Evolutionary conservation across 179 eudicot genomes (phyloP).

Genomic region (Silene noctiflora): DNA sequence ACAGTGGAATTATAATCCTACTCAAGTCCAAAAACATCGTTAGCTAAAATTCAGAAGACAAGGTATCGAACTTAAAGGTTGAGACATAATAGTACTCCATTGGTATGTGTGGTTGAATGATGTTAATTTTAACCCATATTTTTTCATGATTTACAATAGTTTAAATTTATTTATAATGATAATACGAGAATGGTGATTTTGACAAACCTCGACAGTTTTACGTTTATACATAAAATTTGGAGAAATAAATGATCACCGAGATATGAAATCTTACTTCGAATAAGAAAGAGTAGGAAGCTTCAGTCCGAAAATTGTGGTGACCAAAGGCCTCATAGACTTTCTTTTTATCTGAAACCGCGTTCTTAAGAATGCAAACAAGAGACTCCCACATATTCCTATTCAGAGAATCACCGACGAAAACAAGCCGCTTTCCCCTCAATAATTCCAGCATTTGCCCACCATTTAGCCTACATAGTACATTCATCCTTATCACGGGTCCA

Average conservation of each 20-base stretch:
- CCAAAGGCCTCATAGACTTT: conserved; percentile 74
- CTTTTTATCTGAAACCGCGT: conserved; percentile 40
- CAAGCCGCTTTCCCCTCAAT: conserved; percentile 61
- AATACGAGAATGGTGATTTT: no score
- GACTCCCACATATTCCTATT: conserved; percentile 89
- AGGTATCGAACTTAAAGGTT: neutral
- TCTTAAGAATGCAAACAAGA: conserved; percentile 58
- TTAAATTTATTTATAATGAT: no score
- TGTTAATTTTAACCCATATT: no score
- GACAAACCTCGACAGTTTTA: no score
- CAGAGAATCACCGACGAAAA: conserved; percentile 70
- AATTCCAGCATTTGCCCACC: conserved; percentile 51
- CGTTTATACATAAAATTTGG: no score
- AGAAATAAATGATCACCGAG: neutral
- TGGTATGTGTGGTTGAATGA: no score
- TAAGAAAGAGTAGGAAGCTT: conserved; percentile 77
- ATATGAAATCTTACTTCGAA: conserved; percentile 52
- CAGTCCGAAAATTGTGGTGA: conserved; percentile 56
- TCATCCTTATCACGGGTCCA: conserved; percentile 12
- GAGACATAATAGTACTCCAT: no score
- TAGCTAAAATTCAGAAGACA: neutral
- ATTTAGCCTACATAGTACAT: conserved; percentile 37
- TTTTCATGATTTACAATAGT: no score
- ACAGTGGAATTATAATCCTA: conserved; percentile 76
- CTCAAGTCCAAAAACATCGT: conserved; percentile 2